phyloP scores from a whole-genome alignment of 768 basidiomycete species.

The Ramaria sp. region DNA sequence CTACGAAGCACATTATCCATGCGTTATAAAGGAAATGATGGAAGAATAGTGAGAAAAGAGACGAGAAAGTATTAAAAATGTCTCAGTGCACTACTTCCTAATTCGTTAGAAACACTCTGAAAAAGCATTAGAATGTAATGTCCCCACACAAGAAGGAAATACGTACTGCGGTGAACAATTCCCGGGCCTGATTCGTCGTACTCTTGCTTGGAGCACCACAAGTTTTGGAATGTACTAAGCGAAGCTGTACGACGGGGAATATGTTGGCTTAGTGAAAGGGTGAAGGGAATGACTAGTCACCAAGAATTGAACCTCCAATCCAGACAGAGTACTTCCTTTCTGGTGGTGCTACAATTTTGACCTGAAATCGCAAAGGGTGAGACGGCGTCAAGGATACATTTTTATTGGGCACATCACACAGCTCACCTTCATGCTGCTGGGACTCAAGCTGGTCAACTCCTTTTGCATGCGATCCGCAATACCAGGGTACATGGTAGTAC shows the following conservation, averaged over 20 bases:
- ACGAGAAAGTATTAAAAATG: not conserved
- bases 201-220: conserved; percentile 91
- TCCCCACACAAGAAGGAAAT: not conserved
- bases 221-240: conserved; percentile 90
- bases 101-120: conserved; percentile 9
- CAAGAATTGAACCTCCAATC: conserved; percentile 77
- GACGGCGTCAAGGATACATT: not conserved
- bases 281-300: not conserved
- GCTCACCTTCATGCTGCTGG: conserved; percentile 76
- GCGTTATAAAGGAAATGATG: not conserved
- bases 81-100: not conserved
- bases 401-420: not conserved
- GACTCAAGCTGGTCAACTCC: conserved; percentile 76
- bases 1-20: not conserved
- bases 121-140: not conserved
- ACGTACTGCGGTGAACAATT: conserved; percentile 57
- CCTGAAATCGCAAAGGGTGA: conserved; percentile 23
- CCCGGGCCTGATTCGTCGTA: conserved; percentile 80
- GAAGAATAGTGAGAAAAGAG: not conserved
- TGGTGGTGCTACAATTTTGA: conserved; percentile 89
- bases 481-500: conserved; percentile 85
- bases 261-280: conserved; percentile 15
- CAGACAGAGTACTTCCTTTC: conserved; percentile 95
- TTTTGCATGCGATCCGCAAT: conserved; percentile 95
- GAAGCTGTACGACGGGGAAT: conserved; percentile 47